These are phyloP conservation scores for Fraxinus sp. DNA, from an alignment of 305 asterid species.

Conservation along the genomic window DNA sequence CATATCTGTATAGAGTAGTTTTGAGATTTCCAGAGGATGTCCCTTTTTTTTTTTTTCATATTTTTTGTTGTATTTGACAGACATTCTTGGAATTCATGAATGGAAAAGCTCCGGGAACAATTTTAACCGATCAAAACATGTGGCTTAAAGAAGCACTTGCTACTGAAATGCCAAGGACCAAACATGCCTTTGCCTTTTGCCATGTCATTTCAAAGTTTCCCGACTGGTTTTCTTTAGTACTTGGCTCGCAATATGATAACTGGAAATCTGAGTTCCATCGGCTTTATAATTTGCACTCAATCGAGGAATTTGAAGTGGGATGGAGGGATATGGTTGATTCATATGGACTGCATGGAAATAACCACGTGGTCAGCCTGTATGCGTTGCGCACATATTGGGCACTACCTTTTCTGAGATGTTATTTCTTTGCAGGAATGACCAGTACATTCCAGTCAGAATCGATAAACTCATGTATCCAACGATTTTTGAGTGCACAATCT, in stretches of 20 bases:
- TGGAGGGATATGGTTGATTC: conserved; percentile 64
- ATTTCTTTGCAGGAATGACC: conserved; percentile 67
- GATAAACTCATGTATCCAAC: conserved; percentile 51
- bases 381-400: conserved; percentile 68
- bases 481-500: conserved; percentile 51
- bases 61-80: conserved; percentile 37
- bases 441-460: conserved; percentile 45
- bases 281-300: conserved; percentile 46
- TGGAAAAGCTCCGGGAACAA: conserved; percentile 61
- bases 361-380: conserved; percentile 56
- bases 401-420: conserved; percentile 50
- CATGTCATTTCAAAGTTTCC: conserved; percentile 57
- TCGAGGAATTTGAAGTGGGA: conserved; percentile 59
- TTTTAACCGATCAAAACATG: conserved; percentile 64
- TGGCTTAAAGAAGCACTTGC: conserved; percentile 67
- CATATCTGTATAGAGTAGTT: background rate
- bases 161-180: conserved; percentile 56
- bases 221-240: conserved; percentile 55
- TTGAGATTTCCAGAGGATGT: conserved; percentile 4
- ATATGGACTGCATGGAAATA: conserved; percentile 54
- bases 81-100: conserved; percentile 57
- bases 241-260: conserved; percentile 51
- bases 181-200: conserved; percentile 69
- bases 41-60: background rate
- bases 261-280: conserved; percentile 62